A percentile compares a stretch with the other conserved stretches of the same genome.
Evolutionary conservation across 768 basidiomycete genomes (phyloP).

Genomic region (Pleurotus platypus): DNA sequence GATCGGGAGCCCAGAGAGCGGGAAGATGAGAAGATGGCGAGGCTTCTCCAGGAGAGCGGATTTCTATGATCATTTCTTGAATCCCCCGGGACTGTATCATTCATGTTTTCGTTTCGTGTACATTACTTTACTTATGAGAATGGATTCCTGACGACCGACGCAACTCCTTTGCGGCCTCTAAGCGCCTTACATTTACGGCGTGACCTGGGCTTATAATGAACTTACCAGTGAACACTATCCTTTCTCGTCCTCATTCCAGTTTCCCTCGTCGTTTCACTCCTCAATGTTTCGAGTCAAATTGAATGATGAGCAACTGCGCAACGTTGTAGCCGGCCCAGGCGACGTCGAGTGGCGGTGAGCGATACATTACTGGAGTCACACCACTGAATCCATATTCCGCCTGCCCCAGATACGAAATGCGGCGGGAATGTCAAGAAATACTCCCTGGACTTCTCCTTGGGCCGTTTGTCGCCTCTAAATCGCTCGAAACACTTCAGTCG

Average conservation of each 20-base stretch:
- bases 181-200: background rate
- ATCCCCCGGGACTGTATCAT: constrained; percentile 10
- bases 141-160: background rate
- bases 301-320: constrained; percentile 43
- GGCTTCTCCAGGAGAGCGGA: constrained; percentile 83
- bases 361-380: background rate
- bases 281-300: constrained; percentile 12
- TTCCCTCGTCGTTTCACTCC: background rate
- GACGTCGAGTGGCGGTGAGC: constrained; percentile 82
- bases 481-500: constrained; percentile 58
- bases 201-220: background rate
- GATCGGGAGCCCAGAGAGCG: constrained; percentile 91
- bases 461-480: constrained; percentile 86
- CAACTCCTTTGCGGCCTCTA: background rate
- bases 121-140: background rate
- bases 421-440: constrained; percentile 92
- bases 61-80: constrained; percentile 53
- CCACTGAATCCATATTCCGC: background rate
- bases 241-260: background rate
- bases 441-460: constrained; percentile 79
- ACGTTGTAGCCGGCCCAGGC: constrained; percentile 72
- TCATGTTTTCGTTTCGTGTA: constrained; percentile 13
- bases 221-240: background rate
- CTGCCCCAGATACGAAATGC: constrained; percentile 80
- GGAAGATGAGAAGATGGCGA: constrained; percentile 96